phyloP scores from a whole-genome alignment of 805 yeast species.

The Kazachstania viticola region DNA sequence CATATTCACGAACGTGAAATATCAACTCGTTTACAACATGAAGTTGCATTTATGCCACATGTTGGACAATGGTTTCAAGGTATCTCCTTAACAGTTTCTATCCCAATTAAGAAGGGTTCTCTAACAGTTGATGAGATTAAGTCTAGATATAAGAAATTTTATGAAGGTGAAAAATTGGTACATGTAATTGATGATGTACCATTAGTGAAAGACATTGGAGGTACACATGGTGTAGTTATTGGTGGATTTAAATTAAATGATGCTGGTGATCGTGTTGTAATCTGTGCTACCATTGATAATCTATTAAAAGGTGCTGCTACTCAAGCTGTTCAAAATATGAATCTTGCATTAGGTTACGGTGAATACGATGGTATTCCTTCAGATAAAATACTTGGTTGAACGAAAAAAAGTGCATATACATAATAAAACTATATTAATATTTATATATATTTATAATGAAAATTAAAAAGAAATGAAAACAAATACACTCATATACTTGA shows the following conservation, averaged over 20 bases:
- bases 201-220: constrained; percentile 78
- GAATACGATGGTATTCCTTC: constrained; percentile 94
- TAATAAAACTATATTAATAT: too few relatives aligned
- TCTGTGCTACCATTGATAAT: constrained; percentile 93
- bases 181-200: constrained; percentile 89
- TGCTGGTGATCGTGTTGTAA: constrained; percentile 78
- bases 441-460: too few relatives aligned
- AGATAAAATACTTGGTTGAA: too few relatives aligned
- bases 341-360: constrained; percentile 77
- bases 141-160: constrained; percentile 75
- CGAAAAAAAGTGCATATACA: too few relatives aligned
- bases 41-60: constrained; percentile 89
- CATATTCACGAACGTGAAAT: constrained; percentile 96
- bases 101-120: constrained; percentile 63
- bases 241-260: constrained; percentile 95
- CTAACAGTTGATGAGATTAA: constrained; percentile 57
- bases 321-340: constrained; percentile 93
- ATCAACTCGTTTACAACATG: constrained; percentile 61
- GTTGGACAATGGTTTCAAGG: constrained; percentile 99
- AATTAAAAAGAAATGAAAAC: too few relatives aligned
- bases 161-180: constrained; percentile 75
- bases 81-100: constrained; percentile 80
- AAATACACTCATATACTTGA: too few relatives aligned
- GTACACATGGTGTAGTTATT: constrained; percentile 87
- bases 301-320: constrained; percentile 97